A percentile compares a stretch with the other conserved stretches of the same genome.
Evolutionary conservation across 495 filamentous ascomycete species (phyloP).

Genomic region (Clohesyomyces aquaticus): DNA sequence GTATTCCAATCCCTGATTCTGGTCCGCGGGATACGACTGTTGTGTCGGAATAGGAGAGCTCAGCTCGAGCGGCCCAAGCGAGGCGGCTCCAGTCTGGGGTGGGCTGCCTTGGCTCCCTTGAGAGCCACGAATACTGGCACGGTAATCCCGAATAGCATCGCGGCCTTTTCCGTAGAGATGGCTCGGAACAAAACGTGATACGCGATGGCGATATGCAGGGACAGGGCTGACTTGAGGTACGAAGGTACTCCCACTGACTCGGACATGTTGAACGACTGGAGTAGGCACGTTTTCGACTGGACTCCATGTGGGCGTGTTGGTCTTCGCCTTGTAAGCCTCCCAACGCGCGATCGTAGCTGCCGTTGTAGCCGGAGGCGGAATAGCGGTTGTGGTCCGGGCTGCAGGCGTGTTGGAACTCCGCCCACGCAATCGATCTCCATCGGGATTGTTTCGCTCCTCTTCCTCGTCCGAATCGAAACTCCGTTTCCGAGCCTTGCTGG

Average conservation of each 20-base stretch:
- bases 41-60: conserved; percentile 26
- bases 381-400: neutral
- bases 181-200: conserved; percentile 45
- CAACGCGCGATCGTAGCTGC: conserved; percentile 43
- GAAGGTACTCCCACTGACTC: conserved; percentile 25
- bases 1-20: neutral
- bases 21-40: conserved; percentile 17
- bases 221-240: neutral
- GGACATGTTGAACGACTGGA: conserved; percentile 5
- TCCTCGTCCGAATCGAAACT: conserved; percentile 18
- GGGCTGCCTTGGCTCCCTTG: neutral
- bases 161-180: conserved; percentile 46
- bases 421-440: conserved; percentile 11
- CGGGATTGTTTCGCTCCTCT: neutral
- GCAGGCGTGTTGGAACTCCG: conserved; percentile 6
- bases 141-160: conserved; percentile 27
- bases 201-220: conserved; percentile 40
- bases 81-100: neutral
- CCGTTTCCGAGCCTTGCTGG: conserved; percentile 28
- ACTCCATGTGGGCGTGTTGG: neutral
- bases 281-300: neutral
- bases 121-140: conserved; percentile 7
- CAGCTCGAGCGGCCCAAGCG: neutral
- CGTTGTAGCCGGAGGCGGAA: conserved; percentile 28
- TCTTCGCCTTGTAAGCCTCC: conserved; percentile 7